Evolutionary conservation across 2,329 filamentous ascomycete species (phyloP).

Genomic region (Epichloe sylvatica): DNA sequence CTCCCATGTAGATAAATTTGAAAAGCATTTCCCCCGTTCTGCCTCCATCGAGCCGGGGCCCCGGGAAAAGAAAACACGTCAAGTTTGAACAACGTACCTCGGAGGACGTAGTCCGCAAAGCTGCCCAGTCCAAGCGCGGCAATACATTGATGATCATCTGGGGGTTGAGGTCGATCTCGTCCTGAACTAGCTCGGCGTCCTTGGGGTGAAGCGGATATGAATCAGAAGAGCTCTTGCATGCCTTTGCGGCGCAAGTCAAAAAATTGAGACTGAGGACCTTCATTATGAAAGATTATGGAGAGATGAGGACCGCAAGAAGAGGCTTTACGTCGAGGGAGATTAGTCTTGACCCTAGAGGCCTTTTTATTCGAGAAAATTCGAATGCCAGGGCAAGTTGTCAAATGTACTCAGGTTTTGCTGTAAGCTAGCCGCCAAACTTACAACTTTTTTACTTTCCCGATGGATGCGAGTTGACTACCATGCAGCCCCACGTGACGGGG

Average conservation of each 20-base stretch:
- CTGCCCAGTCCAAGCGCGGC: conserved; percentile 77
- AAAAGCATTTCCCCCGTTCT: too few species aligned
- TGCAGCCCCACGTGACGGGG: conserved; percentile 7
- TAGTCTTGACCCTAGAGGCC: background rate
- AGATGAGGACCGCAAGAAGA: background rate
- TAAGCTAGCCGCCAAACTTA: conserved; percentile 10
- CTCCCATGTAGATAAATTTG: too few species aligned
- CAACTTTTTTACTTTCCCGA: conserved; percentile 15
- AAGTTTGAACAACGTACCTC: conserved; percentile 45
- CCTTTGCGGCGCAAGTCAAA: conserved; percentile 92
- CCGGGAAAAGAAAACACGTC: background rate
- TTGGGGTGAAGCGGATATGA: conserved; percentile 87
- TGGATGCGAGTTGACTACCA: background rate
- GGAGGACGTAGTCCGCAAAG: conserved; percentile 56
- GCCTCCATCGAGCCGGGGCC: background rate
- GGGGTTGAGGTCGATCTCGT: conserved; percentile 68
- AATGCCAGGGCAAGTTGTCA: background rate
- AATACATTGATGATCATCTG: conserved; percentile 74
- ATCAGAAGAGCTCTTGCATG: conserved; percentile 67
- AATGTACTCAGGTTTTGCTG: background rate
- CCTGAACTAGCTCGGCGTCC: conserved; percentile 80
- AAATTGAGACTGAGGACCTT: conserved; percentile 95
- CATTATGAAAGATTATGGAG: conserved; percentile 39
- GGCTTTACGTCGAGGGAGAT: background rate
- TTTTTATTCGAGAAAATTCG: background rate